Percentiles rank a stretch among this genome's conserved stretches.
Conservation (phyloP, 2,329 filamentous ascomycete genomes). For the Madurella mycetomatis region DNA sequence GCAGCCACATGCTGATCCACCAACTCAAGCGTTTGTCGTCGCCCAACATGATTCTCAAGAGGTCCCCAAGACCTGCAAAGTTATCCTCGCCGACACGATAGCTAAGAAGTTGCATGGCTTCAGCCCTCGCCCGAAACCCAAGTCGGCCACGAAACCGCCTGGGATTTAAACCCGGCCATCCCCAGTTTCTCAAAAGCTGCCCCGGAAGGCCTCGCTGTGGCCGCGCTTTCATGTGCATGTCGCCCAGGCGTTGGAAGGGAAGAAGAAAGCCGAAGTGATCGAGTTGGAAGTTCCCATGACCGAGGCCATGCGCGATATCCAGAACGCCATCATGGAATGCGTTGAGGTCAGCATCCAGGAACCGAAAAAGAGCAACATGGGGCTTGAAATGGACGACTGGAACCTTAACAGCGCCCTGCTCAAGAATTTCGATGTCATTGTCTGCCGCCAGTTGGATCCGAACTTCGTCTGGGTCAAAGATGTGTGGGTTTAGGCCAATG, state of each 20-base stretch:
- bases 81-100: too few relatives aligned
- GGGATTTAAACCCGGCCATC: too few relatives aligned
- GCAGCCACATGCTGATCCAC: too few relatives aligned
- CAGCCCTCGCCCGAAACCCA: too few relatives aligned
- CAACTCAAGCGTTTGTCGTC: too few relatives aligned
- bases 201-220: conserved; percentile 85
- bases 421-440: conserved; percentile 84
- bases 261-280: conserved; percentile 91
- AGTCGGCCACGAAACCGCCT: too few relatives aligned
- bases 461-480: conserved; percentile 40
- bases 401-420: conserved; percentile 89
- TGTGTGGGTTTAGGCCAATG: too few relatives aligned
- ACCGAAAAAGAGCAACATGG: conserved; percentile 83
- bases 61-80: too few relatives aligned
- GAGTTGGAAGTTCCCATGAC: conserved; percentile 97
- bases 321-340: conserved; percentile 91
- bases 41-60: too few relatives aligned
- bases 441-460: conserved; percentile 85
- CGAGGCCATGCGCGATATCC: conserved; percentile 86
- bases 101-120: too few relatives aligned
- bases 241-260: conserved; percentile 82
- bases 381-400: conserved; percentile 95
- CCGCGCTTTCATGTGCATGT: conserved; percentile 91
- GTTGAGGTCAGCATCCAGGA: conserved; percentile 93
- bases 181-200: too few relatives aligned